Conservation (phyloP, 371 early-diverging fungal genomes). For the Rhizopus delemar region DNA sequence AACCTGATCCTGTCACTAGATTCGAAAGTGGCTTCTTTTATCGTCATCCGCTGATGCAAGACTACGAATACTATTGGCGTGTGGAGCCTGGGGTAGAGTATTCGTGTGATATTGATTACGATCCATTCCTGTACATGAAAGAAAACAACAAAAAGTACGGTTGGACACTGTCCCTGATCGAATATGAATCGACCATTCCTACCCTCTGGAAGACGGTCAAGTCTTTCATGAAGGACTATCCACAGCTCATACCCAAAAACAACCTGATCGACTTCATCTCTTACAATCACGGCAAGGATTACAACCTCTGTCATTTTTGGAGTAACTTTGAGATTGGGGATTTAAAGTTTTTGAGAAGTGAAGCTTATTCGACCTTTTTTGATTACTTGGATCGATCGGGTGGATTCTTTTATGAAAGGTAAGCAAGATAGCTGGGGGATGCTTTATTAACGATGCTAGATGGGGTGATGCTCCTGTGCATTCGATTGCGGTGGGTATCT, state of each 20-base stretch:
- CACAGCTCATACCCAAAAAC: constrained; percentile 39
- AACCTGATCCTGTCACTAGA: constrained; percentile 34
- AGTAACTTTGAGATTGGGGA: constrained; percentile 96
- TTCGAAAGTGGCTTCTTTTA: constrained; percentile 90
- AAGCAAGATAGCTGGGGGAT: no score
- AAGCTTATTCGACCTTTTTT: constrained; percentile 75
- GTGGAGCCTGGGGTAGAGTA: constrained; percentile 92
- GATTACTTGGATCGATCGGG: constrained; percentile 81
- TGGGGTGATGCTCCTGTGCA: constrained; percentile 99
- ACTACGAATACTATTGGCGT: constrained; percentile 94
- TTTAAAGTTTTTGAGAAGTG: constrained; percentile 76
- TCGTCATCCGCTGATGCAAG: constrained; percentile 69
- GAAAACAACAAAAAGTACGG: constrained; percentile 82
- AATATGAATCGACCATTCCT: constrained; percentile 79
- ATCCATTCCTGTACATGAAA: constrained; percentile 88
- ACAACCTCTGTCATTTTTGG: constrained; percentile 93
- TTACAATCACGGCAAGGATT: constrained; percentile 38
- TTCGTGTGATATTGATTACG: constrained; percentile 85
- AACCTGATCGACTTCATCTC: constrained; percentile 41
- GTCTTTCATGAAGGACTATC: constrained; percentile 57
- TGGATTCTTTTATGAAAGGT: constrained; percentile 92
- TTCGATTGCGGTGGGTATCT: constrained; percentile 74
- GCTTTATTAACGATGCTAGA: constrained; percentile 15
- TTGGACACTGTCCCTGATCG: constrained; percentile 76
- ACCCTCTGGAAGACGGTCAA: constrained; percentile 71